Base-by-base conservation (phyloP, 345 rosid species). In the Gossypium longicalyx region DNA sequence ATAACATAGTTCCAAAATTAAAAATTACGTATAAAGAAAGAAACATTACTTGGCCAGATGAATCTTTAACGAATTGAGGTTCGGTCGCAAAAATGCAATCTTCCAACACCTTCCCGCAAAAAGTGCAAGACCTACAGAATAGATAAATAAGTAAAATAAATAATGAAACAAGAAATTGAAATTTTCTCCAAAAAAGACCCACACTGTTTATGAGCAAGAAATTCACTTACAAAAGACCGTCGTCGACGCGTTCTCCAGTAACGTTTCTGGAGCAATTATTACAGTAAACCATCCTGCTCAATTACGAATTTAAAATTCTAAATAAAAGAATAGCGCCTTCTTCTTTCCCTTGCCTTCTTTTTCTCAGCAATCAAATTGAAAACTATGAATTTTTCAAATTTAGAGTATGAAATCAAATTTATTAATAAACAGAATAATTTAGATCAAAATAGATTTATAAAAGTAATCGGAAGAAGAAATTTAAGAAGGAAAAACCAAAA, bases 71-170 rank as follows among this genome's bases (percentile, higher is more conserved):
- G 66, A 85, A 85, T 44, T 80, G 76, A 44, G 82, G 70, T 54
- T 85, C 88, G 9, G 47, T 20, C 0, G 88, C 77, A 48, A 79
- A 82, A 61, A 78, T 76, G 70, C 61, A 74, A 47, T 79, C 78
- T 63, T 85, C 83, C 61, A 85, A 73, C 70, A 85, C 88, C 74
- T 68, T 85, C 59, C 88, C 88, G 27, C 88, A 85, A 15, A 75
- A 44, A 15, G 73, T 59, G 73, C 88, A 85, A 41, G 80, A 79
- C 62, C 87, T 84, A 38, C 7, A 51, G 43, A 58, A 48, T 25
- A 72, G 44, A 22, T 11, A n/a, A 41, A 67, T 2, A 45, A 9
- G 3, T 56, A 56, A 20, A 56, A 56, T 22, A 22, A 20, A 56
- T 0, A 43, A 64, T 59, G 47, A 43, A 68, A 27, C 51, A 47